Evolutionary conservation across 306 rosid genomes (phyloP), one percentile per base, ranked within the genome.

Genomic region (Morella rubra): DNA sequence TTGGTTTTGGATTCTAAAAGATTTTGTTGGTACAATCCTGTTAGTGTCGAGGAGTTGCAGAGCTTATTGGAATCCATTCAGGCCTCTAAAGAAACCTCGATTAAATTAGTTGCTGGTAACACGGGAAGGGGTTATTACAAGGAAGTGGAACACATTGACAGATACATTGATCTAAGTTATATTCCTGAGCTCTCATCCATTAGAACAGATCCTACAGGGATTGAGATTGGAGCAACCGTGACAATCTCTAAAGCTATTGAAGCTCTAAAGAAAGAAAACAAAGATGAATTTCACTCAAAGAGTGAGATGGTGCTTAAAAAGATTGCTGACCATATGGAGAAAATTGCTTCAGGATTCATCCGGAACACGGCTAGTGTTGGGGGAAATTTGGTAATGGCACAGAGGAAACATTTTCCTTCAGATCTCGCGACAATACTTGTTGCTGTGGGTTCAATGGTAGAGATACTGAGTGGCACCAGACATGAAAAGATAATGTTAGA

Each of bases 381-480:
- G 50, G 97, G 98, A 19, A 95, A 95, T 88, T 78, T 95, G 83
- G 89, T 95, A 73, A 90, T 92, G 93, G 97, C 98, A 18, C 98
- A 95, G 71, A 90, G 82, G 79, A 82, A 59, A 64, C 49, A 83
- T 58, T 95, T 95, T 84, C 98, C 98, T 84, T 95, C 98, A 3
- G 98, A 95, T 78, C 84, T 95, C 61, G 92, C 93, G 42, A 87
- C 96, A 0, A 77, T 90, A 78, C 93, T 95, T 73, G 96, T 95
- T 77, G 91, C 97, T 71, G 91, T 74, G 47, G 97, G 81, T 82
- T 76, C 98, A 74, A 59, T 68, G 79, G 90, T 92, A 73, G 81
- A 78, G 72, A 76, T 95, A 75, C 80, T 89, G 89, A 89, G 71
- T 27, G 86, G 83, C 64, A 32, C 79, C 32, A 44, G 73, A 44